Percentiles rank a stretch among this genome's conserved stretches.
Evolutionary conservation across 2,329 filamentous ascomycete species (phyloP).

Genomic region (Tricladium varicosporioides): DNA sequence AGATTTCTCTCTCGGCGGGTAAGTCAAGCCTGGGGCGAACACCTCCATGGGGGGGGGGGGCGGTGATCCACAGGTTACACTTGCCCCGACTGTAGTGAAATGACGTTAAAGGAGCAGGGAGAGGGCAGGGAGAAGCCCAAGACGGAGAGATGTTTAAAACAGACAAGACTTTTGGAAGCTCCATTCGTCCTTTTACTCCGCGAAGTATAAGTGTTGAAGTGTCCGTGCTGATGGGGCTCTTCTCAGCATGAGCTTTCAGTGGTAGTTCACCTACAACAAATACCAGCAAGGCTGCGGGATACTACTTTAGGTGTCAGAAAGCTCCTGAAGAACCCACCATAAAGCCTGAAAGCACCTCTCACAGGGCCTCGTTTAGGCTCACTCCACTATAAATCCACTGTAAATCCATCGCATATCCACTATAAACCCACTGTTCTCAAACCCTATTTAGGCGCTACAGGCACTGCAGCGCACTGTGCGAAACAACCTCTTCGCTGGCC

Average conservation of each 20-base stretch:
- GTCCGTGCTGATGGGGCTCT: no score
- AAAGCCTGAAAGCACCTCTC: neutral
- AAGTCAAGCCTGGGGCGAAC: neutral
- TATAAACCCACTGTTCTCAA: neutral
- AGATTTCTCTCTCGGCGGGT: neutral
- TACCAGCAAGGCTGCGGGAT: neutral
- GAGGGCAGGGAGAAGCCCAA: neutral
- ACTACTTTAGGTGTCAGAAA: neutral
- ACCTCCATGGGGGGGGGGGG: no score
- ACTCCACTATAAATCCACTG: no score
- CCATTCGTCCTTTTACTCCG: neutral
- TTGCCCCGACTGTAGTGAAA: neutral
- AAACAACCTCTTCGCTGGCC: neutral
- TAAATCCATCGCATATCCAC: neutral
- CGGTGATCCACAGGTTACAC: neutral
- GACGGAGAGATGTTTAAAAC: neutral
- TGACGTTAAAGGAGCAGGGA: neutral
- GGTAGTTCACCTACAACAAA: no score
- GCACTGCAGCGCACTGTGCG: neutral
- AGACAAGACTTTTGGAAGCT: neutral
- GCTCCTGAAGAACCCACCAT: neutral
- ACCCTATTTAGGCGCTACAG: neutral
- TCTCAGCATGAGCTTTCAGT: no score
- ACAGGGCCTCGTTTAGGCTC: neutral
- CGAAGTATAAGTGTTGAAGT: neutral